Conservation (phyloP, 768 basidiomycete genomes). For the Mycena indigotica region DNA sequence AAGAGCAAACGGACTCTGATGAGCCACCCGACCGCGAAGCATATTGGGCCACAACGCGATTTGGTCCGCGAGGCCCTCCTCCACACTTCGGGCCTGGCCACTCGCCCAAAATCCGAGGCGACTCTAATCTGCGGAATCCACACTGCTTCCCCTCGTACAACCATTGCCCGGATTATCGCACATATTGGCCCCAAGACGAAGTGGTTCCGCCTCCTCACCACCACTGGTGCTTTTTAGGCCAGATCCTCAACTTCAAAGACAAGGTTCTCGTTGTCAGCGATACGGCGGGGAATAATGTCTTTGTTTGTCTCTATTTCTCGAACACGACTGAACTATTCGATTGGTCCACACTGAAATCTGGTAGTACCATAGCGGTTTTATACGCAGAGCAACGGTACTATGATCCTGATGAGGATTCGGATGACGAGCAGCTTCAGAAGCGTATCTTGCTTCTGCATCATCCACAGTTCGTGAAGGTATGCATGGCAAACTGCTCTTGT, state of each 20-base stretch:
- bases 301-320: slow-evolving; percentile 1
- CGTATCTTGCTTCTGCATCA: slow-evolving; percentile 12
- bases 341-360: slow-evolving; percentile 4
- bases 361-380: slow-evolving; percentile 17
- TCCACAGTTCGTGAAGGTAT: slow-evolving; percentile 19
- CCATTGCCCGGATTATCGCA: slow-evolving; percentile 10
- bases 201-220: slow-evolving; percentile 1
- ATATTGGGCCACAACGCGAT: neutral
- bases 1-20: neutral
- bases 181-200: slow-evolving; percentile 4
- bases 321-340: slow-evolving; percentile 10
- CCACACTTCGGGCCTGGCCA: slow-evolving; percentile 3
- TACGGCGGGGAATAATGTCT: neutral
- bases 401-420: neutral
- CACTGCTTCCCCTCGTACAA: slow-evolving; percentile 15
- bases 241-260: slow-evolving; percentile 6
- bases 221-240: slow-evolving; percentile 21
- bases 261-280: neutral
- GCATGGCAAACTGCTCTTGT: neutral
- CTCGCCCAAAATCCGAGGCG: neutral
- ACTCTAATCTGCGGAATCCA: slow-evolving; percentile 14
- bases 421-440: no score
- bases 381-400: slow-evolving; percentile 20
- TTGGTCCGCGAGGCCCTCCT: neutral
- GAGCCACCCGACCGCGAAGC: neutral